Evolutionary conservation across 2,329 filamentous ascomycete species (phyloP), one percentile per base, ranked within the genome.

Genomic region (Aspergillus pseudotamarii): DNA sequence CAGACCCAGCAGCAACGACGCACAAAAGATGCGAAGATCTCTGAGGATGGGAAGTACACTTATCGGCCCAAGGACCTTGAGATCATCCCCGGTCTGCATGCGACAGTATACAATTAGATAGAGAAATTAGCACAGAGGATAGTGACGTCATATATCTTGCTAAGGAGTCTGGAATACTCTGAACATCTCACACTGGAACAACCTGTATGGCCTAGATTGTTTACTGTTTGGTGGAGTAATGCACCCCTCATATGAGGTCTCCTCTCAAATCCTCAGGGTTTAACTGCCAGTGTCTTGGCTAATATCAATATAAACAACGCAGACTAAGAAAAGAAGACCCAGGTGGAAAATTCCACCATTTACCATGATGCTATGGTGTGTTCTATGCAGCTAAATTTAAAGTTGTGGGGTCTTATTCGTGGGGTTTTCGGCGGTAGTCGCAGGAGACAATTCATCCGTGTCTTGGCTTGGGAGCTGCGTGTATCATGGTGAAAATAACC

Each of bases 1-100:
- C 78, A 80, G 68, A 77, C 75, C 16, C 79, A 82, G 68, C 79
- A 82, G 66, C 79, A 81, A 70, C 71, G 79, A 26, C 74, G 72
- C 36, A 75, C 71, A 38, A 67, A 67, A 23, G 72, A 70, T 10
- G 72, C 74, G 2, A 75, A 75, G 64, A 71, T 82, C 36, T 71
- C 73, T 0, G 66, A 69, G 12, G 74, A 79, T 58, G 79, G 80
- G 0, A 78, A 77, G 63, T 81, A 76, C 55, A 70, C 67, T 10
- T 75, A 74, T 43, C 66, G 62, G 43, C 61, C 66, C 55, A 79
- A 80, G 67, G 78, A 80, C 54, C 63, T 80, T 41, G 77, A 81
- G 68, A 79, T 82, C 21, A 57, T 81, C 28, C 79, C 79, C 5
- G 80, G 80, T 1, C 64, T 82, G 60, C 60, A 77, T 38, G 80